A percentile compares a stretch with the other conserved stretches of the same genome.
These are phyloP conservation scores for Naumovozyma baii DNA, from an alignment of 805 yeast genomes.

Conservation along the genomic window DNA sequence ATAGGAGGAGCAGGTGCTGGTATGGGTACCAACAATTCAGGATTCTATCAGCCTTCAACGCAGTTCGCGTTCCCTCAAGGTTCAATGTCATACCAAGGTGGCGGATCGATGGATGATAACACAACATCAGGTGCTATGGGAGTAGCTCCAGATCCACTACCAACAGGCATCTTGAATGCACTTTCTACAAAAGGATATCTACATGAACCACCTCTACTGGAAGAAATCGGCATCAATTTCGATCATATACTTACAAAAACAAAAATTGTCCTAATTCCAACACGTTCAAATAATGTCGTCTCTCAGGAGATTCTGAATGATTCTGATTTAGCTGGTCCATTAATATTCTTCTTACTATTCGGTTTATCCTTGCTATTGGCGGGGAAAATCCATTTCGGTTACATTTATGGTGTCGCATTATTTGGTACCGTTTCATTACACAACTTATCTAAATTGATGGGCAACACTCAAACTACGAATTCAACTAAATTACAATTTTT, in stretches of 20 bases:
- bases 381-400: conserved; percentile 94
- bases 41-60: conserved; percentile 18
- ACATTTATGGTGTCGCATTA: conserved; percentile 90
- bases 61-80: conserved; percentile 30
- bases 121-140: conserved; percentile 11
- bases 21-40: neutral
- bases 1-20: no score
- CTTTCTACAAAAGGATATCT: conserved; percentile 89
- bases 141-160: conserved; percentile 34
- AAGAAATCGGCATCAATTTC: conserved; percentile 90
- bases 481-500: conserved; percentile 35
- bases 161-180: conserved; percentile 80
- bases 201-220: conserved; percentile 87
- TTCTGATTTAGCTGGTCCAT: conserved; percentile 91
- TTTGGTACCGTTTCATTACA: conserved; percentile 84
- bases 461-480: conserved; percentile 35
- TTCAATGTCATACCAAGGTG: conserved; percentile 28
- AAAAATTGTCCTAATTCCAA: conserved; percentile 73
- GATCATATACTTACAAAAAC: conserved; percentile 80
- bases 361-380: conserved; percentile 75
- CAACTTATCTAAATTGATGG: conserved; percentile 78
- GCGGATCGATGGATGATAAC: conserved; percentile 6
- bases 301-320: conserved; percentile 75
- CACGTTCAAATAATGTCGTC: conserved; percentile 38
- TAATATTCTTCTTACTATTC: conserved; percentile 76